Base-by-base conservation (phyloP, 2,329 filamentous ascomycete genomes). In the Fusarium illudens region DNA sequence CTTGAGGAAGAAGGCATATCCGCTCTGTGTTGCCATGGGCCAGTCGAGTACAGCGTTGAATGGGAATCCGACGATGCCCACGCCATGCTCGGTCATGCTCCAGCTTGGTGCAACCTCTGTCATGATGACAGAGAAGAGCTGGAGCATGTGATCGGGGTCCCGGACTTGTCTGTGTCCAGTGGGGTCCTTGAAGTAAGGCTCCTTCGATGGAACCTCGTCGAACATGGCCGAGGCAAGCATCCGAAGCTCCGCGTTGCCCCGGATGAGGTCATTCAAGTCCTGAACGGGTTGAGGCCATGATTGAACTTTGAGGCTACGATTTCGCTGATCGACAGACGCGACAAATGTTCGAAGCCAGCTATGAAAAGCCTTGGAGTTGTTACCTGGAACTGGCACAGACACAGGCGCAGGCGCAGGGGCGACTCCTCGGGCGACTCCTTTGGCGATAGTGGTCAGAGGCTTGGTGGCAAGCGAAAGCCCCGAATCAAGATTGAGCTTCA, bases 111-210 rank as follows among this genome's bases (percentile, higher is more conserved):
- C 67, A n/a, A 64, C 39, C 12, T 56, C 44, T 0, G 30, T 49
- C 17, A 73, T 60, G 25, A 74, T 60, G 13, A 64, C 51, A 9
- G 49, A 57, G 10, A 74, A 68, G 1, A 68, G 50, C 8, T 65
- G 57, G 4, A 74, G 64, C 71, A 74, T 69, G 44, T 74, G 66
- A 8, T 64, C 17, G 13, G 71, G 71, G 9, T 44, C 49, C 10
- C 62, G 32, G 6, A 73, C 30, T 2, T 58, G 68, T n/a, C 49
- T 70, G 25, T 68, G 50, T 8, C 57, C 66, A 3, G 51, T 20
- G 1, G 61, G 61, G 7, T 70, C 52, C 13, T 54, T 27, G 7
- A 65, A 62, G 37, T 72, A 74, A 1, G 71, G 71, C 2, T 50
- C 33, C 39, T 73, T 71, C 57, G 67, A 44, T 9, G 72, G 71